Conservation (phyloP, 176 grass and related monocot species). For the Oryza australiensis region DNA sequence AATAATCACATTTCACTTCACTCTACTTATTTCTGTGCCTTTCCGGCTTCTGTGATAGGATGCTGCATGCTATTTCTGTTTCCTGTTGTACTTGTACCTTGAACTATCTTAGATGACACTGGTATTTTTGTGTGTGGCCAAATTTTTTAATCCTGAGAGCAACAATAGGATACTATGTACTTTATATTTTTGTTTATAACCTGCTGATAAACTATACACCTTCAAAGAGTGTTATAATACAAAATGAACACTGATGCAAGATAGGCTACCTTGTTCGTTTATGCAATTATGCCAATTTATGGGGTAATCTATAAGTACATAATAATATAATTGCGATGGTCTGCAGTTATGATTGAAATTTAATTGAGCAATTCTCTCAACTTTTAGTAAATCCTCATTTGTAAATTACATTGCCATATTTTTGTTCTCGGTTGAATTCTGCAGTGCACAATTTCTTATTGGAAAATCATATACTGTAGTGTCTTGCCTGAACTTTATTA, state of each 20-base stretch:
- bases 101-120: slow-evolving; percentile 12
- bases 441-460: background rate
- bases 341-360: background rate
- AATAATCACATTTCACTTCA: slow-evolving; percentile 4
- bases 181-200: background rate
- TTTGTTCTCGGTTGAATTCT: background rate
- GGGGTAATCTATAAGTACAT: background rate
- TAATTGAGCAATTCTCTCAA: background rate
- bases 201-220: background rate
- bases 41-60: background rate
- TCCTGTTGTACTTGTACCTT: background rate
- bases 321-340: background rate
- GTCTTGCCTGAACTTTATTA: background rate
- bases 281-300: background rate
- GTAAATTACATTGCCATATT: background rate
- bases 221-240: slow-evolving; percentile 13
- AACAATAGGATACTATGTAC: background rate
- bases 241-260: background rate
- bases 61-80: background rate
- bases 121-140: background rate
- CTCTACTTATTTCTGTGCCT: background rate
- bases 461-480: background rate
- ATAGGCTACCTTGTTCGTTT: background rate
- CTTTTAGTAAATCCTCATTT: background rate
- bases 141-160: background rate